Evolutionary conservation across 164 flowering plant genomes (phyloP).

Genomic region (Dillenia turbinata): DNA sequence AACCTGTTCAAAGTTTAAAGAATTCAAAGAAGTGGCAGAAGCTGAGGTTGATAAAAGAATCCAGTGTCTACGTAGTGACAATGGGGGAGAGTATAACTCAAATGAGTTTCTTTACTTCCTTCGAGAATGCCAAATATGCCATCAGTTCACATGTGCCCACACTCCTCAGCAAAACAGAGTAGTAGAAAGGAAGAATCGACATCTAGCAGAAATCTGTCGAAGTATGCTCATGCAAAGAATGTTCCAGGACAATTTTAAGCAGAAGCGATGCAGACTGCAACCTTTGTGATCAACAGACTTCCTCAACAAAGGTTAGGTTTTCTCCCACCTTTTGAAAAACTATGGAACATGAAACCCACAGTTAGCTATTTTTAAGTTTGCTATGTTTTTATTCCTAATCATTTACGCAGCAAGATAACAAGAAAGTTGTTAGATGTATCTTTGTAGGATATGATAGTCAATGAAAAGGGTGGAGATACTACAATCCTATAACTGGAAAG

Average conservation of each 20-base stretch:
- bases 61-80: constrained; percentile 8
- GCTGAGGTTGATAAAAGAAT: not conserved
- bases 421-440: too few relatives aligned
- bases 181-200: constrained; percentile 7
- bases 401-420: not conserved
- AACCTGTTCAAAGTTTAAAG: not conserved
- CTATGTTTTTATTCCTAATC: not conserved
- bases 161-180: constrained; percentile 18
- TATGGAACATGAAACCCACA: not conserved
- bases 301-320: constrained; percentile 16
- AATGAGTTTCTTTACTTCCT: constrained; percentile 1
- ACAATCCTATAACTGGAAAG: too few relatives aligned
- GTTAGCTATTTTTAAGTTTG: not conserved
- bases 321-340: not conserved
- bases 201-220: constrained; percentile 6
- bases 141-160: constrained; percentile 11
- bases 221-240: constrained; percentile 19
- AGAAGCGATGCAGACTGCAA: constrained; percentile 8
- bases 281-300: constrained; percentile 9
- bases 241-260: constrained; percentile 16
- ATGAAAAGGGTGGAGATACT: too few relatives aligned
- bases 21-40: constrained; percentile 8
- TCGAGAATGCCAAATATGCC: not conserved
- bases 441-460: too few relatives aligned
- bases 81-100: constrained; percentile 15